Evolutionary conservation across 257 asterid species (phyloP), one percentile per base, ranked within the genome.

Genomic region (Eucommia ulmoides): DNA sequence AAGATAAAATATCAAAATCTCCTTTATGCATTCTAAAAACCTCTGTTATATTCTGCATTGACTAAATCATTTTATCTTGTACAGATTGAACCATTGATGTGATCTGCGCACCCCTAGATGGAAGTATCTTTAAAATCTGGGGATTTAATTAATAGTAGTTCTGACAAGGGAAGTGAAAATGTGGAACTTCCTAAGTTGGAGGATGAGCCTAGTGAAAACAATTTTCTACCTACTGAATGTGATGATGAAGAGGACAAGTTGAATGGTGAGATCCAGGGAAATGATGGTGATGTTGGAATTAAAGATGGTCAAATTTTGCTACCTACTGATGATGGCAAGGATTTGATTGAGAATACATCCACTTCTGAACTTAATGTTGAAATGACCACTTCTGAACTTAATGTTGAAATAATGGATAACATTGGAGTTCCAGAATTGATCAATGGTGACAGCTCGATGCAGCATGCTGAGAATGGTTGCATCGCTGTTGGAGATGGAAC

Each of bases 131-230:
- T n/a, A n/a, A n/a, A 76, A 50, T 63, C 71, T 20, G 88, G 67
- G 72, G 84, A 81, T 56, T 33, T 69, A 23, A 75, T 60, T 50
- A 51, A 58, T 16, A 63, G 77, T 67, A 61, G 60, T 35, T 59
- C 73, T 26, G 75, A 55, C 44, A 52, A 64, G 51, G 79, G 55
- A 62, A 58, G 62, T 63, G 81, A 69, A 61, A 60, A 55, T 49
- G 61, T 52, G 26, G 70, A 44, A 49, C 49, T 53, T 19, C 35
- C 45, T 55, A 73, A 59, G 45, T 55, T 66, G 44, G 74, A 54
- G 24, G 33, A 25, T 47, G 74, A 59, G 55, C 69, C 68, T 21
- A 16, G 26, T 45, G 55, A 51, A 49, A 59, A 67, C 46, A 69
- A 58, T 57, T 59, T 45, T 61, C 45, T 55, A 26, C 54, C 68